phyloP scores from a whole-genome alignment of 1,284 basidiomycete species.

The Albatrellus sp. region DNA sequence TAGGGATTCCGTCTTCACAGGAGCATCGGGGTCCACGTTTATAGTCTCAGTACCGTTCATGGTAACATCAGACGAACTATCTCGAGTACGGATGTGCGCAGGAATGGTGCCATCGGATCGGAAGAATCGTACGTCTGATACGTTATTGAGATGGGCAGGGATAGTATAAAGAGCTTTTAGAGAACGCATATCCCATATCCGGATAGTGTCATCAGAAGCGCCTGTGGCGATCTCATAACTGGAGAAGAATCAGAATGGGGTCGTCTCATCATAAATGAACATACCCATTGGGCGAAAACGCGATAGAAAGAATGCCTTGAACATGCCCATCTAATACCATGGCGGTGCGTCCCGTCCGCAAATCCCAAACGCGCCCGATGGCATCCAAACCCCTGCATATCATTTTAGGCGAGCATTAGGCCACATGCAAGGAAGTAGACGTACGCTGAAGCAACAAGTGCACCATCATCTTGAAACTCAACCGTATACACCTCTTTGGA shows the following conservation, averaged over 20 bases:
- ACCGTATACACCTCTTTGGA: conserved; percentile 94
- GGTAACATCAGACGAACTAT: conserved; percentile 18
- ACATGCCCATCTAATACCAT: conserved; percentile 99
- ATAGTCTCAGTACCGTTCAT: conserved; percentile 25
- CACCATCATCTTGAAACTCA: conserved; percentile 93
- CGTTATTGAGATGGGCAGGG: conserved; percentile 89
- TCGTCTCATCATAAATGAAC: conserved; percentile 12
- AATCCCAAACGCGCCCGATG: conserved; percentile 94
- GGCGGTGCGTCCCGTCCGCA: conserved; percentile 88
- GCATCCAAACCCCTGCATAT: conserved; percentile 79
- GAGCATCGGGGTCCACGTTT: conserved; percentile 18
- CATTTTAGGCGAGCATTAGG: background rate
- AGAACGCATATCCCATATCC: conserved; percentile 96
- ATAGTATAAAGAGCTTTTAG: conserved; percentile 92
- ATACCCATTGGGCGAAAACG: conserved; percentile 92
- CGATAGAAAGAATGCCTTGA: conserved; percentile 83
- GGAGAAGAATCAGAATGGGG: conserved; percentile 10
- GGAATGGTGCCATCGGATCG: conserved; percentile 31
- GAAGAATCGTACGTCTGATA: conserved; percentile 94
- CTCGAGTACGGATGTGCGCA: conserved; percentile 20
- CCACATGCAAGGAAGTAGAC: conserved; percentile 11
- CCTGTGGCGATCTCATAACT: conserved; percentile 97
- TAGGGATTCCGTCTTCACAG: background rate
- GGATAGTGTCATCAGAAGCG: conserved; percentile 92
- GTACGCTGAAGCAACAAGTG: conserved; percentile 85